Conservation (phyloP, 225 moss, liverwort and hornwort genomes). For the Asterella californica region DNA sequence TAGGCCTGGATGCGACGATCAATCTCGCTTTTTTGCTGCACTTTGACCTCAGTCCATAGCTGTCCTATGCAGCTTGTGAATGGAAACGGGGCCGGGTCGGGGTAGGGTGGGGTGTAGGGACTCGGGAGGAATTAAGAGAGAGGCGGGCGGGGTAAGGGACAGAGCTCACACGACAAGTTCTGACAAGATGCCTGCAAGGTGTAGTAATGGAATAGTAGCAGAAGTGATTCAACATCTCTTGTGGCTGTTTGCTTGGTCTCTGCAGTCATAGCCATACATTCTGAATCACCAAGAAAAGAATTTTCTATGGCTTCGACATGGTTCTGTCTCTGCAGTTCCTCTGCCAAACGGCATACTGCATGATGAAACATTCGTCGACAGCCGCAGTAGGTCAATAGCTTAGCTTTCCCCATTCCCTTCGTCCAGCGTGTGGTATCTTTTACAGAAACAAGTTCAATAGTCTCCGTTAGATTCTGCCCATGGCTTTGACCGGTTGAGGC, state of each 20-base stretch:
- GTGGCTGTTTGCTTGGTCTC: not conserved
- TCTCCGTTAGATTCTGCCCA: not conserved
- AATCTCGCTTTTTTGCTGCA: not conserved
- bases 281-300: not conserved
- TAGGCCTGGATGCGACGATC: not conserved
- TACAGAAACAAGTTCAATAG: not conserved
- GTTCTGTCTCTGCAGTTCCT: not conserved
- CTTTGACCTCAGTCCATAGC: conserved; percentile 9
- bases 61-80: not conserved
- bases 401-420: not conserved
- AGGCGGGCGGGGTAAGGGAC: conserved; percentile 11
- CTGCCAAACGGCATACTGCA: not conserved
- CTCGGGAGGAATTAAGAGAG: not conserved
- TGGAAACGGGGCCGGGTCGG: not conserved
- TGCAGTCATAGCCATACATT: not conserved
- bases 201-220: not conserved
- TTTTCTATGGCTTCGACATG: not conserved
- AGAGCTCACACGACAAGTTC: conserved; percentile 13
- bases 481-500: not conserved
- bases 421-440: not conserved
- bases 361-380: not conserved
- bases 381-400: not conserved
- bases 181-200: conserved; percentile 7
- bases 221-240: not conserved
- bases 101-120: not conserved